phyloP scores from a whole-genome alignment of 2,329 filamentous ascomycete genomes.

The Botrytis pseudocinerea region DNA sequence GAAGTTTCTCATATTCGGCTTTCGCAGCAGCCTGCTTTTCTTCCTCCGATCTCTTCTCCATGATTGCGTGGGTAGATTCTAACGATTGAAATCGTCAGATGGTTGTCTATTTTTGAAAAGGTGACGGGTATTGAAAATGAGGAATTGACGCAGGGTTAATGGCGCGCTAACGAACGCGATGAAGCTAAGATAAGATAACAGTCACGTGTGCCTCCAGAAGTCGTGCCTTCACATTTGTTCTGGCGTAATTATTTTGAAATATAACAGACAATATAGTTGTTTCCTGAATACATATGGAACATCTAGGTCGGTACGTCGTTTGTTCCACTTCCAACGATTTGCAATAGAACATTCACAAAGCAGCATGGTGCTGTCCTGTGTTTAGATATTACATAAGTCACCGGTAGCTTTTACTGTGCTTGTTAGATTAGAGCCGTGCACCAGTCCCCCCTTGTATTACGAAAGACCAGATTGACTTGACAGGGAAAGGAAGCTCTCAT shows the following conservation, averaged over 20 bases:
- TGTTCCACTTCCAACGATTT: background rate
- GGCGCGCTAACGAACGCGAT: background rate
- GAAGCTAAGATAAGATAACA: background rate
- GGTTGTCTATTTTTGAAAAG: background rate
- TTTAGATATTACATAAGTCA: background rate
- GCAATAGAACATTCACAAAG: background rate
- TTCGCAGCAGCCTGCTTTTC: conserved; percentile 87
- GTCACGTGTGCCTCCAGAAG: background rate
- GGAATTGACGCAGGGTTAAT: background rate
- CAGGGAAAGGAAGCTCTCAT: conserved; percentile 7
- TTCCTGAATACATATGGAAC: background rate
- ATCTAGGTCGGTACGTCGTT: background rate
- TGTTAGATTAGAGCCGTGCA: background rate
- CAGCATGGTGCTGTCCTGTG: background rate
- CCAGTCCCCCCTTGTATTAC: conserved; percentile 1
- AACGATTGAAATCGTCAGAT: background rate
- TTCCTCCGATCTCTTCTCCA: conserved; percentile 60
- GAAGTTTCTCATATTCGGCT: conserved; percentile 88
- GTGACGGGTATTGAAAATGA: background rate
- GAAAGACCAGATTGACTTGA: conserved; percentile 23
- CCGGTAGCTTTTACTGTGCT: background rate
- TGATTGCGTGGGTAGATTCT: background rate
- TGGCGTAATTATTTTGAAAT: background rate
- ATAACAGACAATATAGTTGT: background rate
- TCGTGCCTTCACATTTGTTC: background rate